Evolutionary conservation across 1,284 basidiomycete genomes (phyloP).

Genomic region (Fomitopsis pinicola): DNA sequence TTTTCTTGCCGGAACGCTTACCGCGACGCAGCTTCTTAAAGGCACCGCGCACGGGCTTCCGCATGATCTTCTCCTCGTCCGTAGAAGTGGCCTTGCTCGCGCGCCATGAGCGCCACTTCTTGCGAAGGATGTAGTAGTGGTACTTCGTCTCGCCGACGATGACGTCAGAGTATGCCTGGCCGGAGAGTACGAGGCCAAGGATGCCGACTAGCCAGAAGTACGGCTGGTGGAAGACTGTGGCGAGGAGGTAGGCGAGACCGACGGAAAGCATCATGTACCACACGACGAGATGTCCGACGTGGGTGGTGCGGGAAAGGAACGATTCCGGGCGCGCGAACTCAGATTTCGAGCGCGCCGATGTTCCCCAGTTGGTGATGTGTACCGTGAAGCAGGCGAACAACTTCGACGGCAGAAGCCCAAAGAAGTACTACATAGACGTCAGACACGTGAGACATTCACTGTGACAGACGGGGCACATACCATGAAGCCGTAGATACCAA

Average conservation of each 20-base stretch:
- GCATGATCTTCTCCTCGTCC: constrained; percentile 10
- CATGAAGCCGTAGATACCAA: constrained; percentile 17
- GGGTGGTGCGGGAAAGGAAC: constrained; percentile 16
- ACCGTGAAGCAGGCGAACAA: constrained; percentile 18
- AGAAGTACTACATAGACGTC: constrained; percentile 12
- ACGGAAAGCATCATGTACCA: constrained; percentile 17
- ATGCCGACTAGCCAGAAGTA: constrained; percentile 9
- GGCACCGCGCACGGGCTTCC: neutral
- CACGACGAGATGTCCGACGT: constrained; percentile 18
- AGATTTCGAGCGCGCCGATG: constrained; percentile 17
- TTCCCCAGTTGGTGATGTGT: constrained; percentile 18
- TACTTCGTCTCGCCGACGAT: constrained; percentile 16
- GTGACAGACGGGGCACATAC: constrained; percentile 1
- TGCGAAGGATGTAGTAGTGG: constrained; percentile 9
- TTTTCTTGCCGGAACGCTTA: neutral
- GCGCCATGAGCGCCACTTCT: constrained; percentile 7
- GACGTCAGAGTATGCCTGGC: constrained; percentile 15
- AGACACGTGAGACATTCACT: neutral
- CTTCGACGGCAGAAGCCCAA: constrained; percentile 20
- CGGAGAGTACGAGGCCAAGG: constrained; percentile 4
- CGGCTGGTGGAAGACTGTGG: constrained; percentile 11
- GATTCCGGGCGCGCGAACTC: constrained; percentile 17
- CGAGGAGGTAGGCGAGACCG: constrained; percentile 16
- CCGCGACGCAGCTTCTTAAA: constrained; percentile 5
- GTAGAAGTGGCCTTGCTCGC: neutral